Base-by-base conservation (phyloP, 345 rosid species). In the Gossypium longicalyx region DNA sequence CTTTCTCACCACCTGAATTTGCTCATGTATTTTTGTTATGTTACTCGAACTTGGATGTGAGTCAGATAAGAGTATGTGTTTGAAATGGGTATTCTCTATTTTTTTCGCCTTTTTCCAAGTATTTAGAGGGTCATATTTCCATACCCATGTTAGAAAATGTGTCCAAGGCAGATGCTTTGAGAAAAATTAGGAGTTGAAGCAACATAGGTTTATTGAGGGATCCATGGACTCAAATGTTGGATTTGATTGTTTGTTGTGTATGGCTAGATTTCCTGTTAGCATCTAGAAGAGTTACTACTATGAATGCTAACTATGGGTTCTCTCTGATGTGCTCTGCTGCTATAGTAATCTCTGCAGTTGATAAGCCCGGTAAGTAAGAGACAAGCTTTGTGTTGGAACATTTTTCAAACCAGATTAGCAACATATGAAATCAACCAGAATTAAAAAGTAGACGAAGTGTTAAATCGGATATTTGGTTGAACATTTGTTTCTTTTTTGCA, bases 291-390 rank as follows among this genome's bases (percentile, higher is more conserved):
- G 45, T 27, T 62, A 34, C 41, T 45, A 68, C 54, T 72, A 62
- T 29, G 34, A 77, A 63, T 74, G 63, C 81, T 85, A 77, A 86
- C 72, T 77, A 12, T 45, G 49, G n/a, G 58, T 63, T 9, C 27
- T 77, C 77, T 82, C 65, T 95, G 93, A 98, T 96, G 98, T 87
- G 91, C 91, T 62, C 85, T 96, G 82, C 99, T 76, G 98, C 99
- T 63, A 93, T 96, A 68, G 98, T 96, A 15, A 81, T 88, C 67
- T 90, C 98, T 77, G 99, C 98, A 65, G 99, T 96, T n/a, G 17
- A 90, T 90, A 83, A 89, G 97, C 78, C 84, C 93, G 93, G 99
- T 93, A 80, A 89, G 94, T 83, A 60, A 64, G 58, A 52, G 57
- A 45, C 23, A 29, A 41, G 23, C 72, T 27, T n/a, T 65, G 58